Percentiles rank a stretch among this genome's conserved stretches.
Conservation (phyloP, 345 rosid species). For the Citrus mangshanensis region DNA sequence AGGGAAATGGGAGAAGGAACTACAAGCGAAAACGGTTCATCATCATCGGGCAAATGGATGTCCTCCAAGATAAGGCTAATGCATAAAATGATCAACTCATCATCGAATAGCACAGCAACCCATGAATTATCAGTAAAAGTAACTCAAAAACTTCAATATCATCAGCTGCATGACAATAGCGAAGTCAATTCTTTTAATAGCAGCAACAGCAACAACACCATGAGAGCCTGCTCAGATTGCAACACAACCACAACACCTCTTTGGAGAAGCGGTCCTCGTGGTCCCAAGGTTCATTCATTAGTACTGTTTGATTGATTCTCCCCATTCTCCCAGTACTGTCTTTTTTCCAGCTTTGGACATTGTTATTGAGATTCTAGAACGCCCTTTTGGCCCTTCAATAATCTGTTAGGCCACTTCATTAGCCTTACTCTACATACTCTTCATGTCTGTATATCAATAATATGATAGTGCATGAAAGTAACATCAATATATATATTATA, state of each 20-base stretch:
- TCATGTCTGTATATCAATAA: background rate
- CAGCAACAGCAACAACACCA: background rate
- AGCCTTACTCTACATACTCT: too few species aligned
- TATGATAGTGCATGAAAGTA: background rate
- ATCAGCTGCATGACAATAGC: constrained; percentile 15
- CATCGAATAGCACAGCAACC: constrained; percentile 4
- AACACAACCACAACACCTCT: constrained; percentile 65
- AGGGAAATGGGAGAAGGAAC: constrained; percentile 14
- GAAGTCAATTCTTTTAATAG: background rate
- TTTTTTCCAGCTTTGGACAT: background rate
- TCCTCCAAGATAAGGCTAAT: constrained; percentile 43
- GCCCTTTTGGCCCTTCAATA: background rate
- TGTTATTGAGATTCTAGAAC: too few species aligned
- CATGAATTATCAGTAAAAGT: background rate
- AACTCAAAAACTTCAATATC: constrained; percentile 12
- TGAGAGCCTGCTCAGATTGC: constrained; percentile 57
- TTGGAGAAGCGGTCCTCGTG: constrained; percentile 70
- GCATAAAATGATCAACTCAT: constrained; percentile 35
- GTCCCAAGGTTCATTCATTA: constrained; percentile 48
- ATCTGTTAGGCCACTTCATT: too few species aligned
- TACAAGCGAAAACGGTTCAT: background rate
- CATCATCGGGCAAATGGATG: constrained; percentile 34
- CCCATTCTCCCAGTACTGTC: background rate
- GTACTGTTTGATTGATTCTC: background rate
- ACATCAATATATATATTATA: background rate